A percentile compares a stretch with the other conserved stretches of the same genome.
phyloP scores from a whole-genome alignment of 1,139 yeast genomes.

The Pichia sp. region DNA sequence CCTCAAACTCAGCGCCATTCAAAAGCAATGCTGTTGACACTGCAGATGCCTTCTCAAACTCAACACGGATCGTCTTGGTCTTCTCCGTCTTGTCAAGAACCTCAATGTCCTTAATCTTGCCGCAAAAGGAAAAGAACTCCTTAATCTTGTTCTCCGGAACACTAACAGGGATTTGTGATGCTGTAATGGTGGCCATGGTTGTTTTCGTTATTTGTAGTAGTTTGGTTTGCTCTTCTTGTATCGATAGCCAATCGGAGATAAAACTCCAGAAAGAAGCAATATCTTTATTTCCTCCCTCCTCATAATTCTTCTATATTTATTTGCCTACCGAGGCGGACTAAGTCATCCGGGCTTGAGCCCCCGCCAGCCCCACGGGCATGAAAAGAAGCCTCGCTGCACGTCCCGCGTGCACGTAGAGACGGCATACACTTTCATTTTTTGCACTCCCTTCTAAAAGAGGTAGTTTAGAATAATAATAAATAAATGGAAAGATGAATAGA shows the following conservation, averaged over 20 bases:
- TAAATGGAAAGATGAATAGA: background rate
- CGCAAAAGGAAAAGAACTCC: constrained; percentile 76
- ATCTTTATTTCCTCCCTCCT: background rate
- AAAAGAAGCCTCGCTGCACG: background rate
- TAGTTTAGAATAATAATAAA: no score
- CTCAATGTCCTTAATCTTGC: constrained; percentile 51
- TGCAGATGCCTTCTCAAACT: constrained; percentile 58
- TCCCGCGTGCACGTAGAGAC: no score
- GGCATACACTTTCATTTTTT: background rate
- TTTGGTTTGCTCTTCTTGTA: no score
- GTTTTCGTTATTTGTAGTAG: no score
- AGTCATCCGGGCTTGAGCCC: background rate
- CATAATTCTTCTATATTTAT: background rate
- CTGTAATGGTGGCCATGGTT: constrained; percentile 41
- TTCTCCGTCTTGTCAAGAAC: constrained; percentile 34
- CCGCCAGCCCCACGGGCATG: background rate
- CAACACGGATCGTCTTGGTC: constrained; percentile 44
- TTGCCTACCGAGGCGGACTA: constrained; percentile 1
- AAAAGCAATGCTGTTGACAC: constrained; percentile 68
- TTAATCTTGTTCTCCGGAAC: constrained; percentile 53
- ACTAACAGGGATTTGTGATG: constrained; percentile 54
- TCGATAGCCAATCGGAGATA: no score
- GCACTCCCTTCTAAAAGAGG: background rate
- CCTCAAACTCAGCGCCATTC: constrained; percentile 71
- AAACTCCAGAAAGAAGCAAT: background rate